Evolutionary conservation across 768 basidiomycete genomes (phyloP), one percentile per base, ranked within the genome.

Genomic region (Leccinum olivaceopallidum): DNA sequence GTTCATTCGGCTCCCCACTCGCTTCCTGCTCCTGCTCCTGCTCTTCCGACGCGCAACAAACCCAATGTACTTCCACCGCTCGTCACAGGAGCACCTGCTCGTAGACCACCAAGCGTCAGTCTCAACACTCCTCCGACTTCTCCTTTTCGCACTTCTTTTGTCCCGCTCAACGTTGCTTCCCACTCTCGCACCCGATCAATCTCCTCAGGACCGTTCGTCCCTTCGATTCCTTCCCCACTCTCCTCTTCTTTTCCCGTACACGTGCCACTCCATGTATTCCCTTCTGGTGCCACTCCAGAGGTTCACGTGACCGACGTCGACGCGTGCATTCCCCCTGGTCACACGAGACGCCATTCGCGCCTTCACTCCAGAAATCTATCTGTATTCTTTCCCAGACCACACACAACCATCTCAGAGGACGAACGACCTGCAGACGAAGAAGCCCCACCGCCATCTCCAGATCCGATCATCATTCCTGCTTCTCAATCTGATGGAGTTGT

Each of bases 351-450:
- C 49, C 92, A 94, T 73, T 75, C 84, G 4, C 83, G 92, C 2
- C 78, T 96, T 18, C 94, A 97, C 70, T 95, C 94, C 0, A 85
- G 94, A 51, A 98, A 98, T 68, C 78, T 97, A 3, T 95, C 94
- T 1, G 80, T 96, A 18, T 96, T 89, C 81, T 97, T 97, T 67
- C 95, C 95, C 16, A 83, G 87, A 36, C 83, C 86, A 0, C 76
- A 81, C 0, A 78, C 81, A 8, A 79, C 85, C 14, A 92, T 91
- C 49, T 79, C 84, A 5, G 89, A 92, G 72, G 88, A 90, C 67
- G 86, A 84, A 34, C 67, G 81, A 4, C 76, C 68, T 12, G 63
- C 71, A 8, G 81, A 82, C 47, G 77, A 80, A 55, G 79, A 81
- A 56, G 79, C 82, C 9, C 83, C 84, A 4, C 76, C 79, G 4